Base-by-base conservation (phyloP, 2,329 filamentous ascomycete species). In the Talaromyces sp. region DNA sequence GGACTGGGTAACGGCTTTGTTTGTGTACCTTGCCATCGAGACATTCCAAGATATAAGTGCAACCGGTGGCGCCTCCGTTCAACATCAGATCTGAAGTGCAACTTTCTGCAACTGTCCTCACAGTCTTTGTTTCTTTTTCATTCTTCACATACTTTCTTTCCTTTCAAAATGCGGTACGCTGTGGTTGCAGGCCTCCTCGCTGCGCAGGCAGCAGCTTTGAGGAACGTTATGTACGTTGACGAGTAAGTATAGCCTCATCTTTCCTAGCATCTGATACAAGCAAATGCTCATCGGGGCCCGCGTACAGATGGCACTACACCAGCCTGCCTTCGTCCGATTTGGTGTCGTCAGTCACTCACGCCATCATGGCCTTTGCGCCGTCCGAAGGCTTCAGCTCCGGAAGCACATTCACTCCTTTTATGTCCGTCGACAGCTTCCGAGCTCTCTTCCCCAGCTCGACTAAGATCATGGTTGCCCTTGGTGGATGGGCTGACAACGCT, bases 401-500 rank as follows among this genome's bases (percentile, higher is more conserved):
- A 54, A 76, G 73, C 0, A 64, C 75, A 0, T 85, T 80, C 65
- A 75, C 76, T 57, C 84, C 85, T 0, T 87, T 85, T 65, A 79
- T 82, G 70, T 69, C 79, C 0, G 71, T 87, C 1, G 68, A 73
- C 0, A 77, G 80, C 3, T 76, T 85, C 51, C 81, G 84, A 19
- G 73, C 74, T 27, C 75, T 83, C 21, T 88, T 85, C 59, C 69
- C 77, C 12, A 69, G 80, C 0, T 77, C 77, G 27, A 86, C 86
- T 21, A 86, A 88, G 65, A 73, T 91, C 24, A 81, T 88, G 76
- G 80, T 91, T 41, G 88, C 89, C 21, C 85, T 92, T 63, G 89
- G 89, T 11, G 89, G 88, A 57, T 92, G 89, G 88, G 88, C 88
- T 0, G 86, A 90, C 62, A 86, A 82, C 0, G 70, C 72, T 7